Evolutionary conservation across 805 yeast species (phyloP).

Genomic region (Starmerella sirachaensis): DNA sequence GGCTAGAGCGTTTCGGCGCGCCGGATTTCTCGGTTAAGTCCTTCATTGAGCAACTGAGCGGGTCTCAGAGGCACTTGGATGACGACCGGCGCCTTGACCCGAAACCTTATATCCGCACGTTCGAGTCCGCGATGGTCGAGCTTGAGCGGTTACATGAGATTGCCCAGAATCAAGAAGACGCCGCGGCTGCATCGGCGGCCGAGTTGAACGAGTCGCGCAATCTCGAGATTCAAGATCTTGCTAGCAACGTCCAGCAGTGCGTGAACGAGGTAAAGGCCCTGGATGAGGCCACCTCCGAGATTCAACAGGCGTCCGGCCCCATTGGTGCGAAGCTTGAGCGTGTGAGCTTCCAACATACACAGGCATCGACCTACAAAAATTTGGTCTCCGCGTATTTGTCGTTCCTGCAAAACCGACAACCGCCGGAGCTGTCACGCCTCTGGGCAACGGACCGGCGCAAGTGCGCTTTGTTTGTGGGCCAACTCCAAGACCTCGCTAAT

Average conservation of each 20-base stretch:
- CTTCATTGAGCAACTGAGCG: conserved; percentile 67
- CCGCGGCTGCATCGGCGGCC: conserved; percentile 46
- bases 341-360: conserved; percentile 54
- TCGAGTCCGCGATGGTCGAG: conserved; percentile 72
- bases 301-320: conserved; percentile 25
- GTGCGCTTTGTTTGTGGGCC: conserved; percentile 59
- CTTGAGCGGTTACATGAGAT: conserved; percentile 50
- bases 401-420: conserved; percentile 48
- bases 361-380: conserved; percentile 58
- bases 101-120: conserved; percentile 85
- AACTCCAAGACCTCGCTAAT: conserved; percentile 49
- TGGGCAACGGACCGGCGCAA: conserved; percentile 47
- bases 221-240: conserved; percentile 47
- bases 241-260: conserved; percentile 34
- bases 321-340: conserved; percentile 26
- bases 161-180: conserved; percentile 38
- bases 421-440: conserved; percentile 45
- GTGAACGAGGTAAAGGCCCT: conserved; percentile 29
- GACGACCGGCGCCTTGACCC: conserved; percentile 50
- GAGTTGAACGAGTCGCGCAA: conserved; percentile 56
- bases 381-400: conserved; percentile 66
- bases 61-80: conserved; percentile 40
- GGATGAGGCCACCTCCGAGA: conserved; percentile 26
- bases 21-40: conserved; percentile 52
- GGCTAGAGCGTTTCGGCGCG: conserved; percentile 25